Percentiles rank a stretch among this genome's conserved stretches.
phyloP scores from a whole-genome alignment of 768 basidiomycete genomes.

The Mycena galopus region DNA sequence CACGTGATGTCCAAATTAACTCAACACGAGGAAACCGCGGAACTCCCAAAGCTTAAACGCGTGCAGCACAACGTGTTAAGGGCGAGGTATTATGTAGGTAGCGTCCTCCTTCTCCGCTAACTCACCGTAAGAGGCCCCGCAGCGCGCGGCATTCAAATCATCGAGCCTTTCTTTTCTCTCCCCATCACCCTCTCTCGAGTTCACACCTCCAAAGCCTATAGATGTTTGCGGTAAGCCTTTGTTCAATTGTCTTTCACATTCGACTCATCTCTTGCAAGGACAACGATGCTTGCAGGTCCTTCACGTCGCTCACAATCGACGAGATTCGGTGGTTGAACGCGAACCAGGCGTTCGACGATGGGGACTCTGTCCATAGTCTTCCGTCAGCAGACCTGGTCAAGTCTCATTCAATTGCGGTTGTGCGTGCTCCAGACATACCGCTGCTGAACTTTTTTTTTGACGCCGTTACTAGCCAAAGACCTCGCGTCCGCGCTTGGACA shows the following conservation, averaged over 20 bases:
- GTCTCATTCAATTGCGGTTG: conserved; percentile 32
- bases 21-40: conserved; percentile 59
- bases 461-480: conserved; percentile 29
- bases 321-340: conserved; percentile 66
- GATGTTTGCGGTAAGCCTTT: conserved; percentile 34
- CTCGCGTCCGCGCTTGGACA: conserved; percentile 31
- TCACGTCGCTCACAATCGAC: conserved; percentile 55
- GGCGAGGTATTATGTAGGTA: conserved; percentile 55
- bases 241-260: conserved; percentile 31
- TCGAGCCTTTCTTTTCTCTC: conserved; percentile 29
- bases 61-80: conserved; percentile 31
- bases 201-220: conserved; percentile 31
- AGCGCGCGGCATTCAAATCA: conserved; percentile 33
- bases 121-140: conserved; percentile 32
- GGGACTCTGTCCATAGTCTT: conserved; percentile 27
- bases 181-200: conserved; percentile 25
- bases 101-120: conserved; percentile 33
- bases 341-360: conserved; percentile 41
- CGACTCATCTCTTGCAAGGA: conserved; percentile 37
- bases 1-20: conserved; percentile 49
- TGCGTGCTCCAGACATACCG: conserved; percentile 10
- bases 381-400: conserved; percentile 29
- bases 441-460: background rate
- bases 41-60: conserved; percentile 26
- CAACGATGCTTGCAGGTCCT: conserved; percentile 48